Percentiles rank a stretch among this genome's conserved stretches.
phyloP scores from a whole-genome alignment of 2,329 filamentous ascomycete genomes.

The Diatrype stigma region DNA sequence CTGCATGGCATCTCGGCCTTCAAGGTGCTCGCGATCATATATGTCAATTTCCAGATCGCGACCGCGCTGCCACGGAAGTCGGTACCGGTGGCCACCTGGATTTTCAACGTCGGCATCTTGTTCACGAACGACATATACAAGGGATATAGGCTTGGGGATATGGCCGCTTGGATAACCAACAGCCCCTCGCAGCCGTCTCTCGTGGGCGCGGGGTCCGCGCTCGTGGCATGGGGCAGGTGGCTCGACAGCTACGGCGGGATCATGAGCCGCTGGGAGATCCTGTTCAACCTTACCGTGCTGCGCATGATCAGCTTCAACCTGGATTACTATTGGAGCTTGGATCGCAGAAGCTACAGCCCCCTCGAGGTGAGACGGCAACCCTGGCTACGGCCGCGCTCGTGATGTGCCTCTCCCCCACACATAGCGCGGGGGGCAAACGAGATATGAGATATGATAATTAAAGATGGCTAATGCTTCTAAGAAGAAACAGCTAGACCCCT shows the following conservation, averaged over 20 bases:
- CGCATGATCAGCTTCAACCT: slow-evolving; percentile 95
- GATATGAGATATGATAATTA: too few relatives aligned
- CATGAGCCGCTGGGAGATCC: slow-evolving; percentile 89
- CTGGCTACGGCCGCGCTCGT: too few relatives aligned
- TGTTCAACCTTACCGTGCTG: slow-evolving; percentile 94
- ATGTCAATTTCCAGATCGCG: slow-evolving; percentile 75
- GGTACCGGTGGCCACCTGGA: slow-evolving; percentile 76
- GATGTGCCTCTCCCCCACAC: too few relatives aligned
- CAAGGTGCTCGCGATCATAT: slow-evolving; percentile 79
- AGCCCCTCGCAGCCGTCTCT: slow-evolving; percentile 29
- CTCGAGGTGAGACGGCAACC: slow-evolving; percentile 71
- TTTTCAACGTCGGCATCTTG: slow-evolving; percentile 79
- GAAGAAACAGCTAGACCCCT: slow-evolving; percentile 95
- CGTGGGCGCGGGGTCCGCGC: slow-evolving; percentile 35
- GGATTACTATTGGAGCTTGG: slow-evolving; percentile 90
- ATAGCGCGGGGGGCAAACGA: too few relatives aligned
- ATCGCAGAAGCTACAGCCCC: slow-evolving; percentile 58
- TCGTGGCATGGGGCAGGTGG: slow-evolving; percentile 62
- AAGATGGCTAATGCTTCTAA: too few relatives aligned
- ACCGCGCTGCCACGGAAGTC: slow-evolving; percentile 66
- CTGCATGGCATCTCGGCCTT: slow-evolving; percentile 81
- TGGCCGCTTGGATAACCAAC: slow-evolving; percentile 50
- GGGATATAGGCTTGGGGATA: slow-evolving; percentile 68
- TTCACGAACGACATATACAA: slow-evolving; percentile 84
- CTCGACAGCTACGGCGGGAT: slow-evolving; percentile 79